Conservation (phyloP, 345 rosid species). For the Dimocarpus longan region DNA sequence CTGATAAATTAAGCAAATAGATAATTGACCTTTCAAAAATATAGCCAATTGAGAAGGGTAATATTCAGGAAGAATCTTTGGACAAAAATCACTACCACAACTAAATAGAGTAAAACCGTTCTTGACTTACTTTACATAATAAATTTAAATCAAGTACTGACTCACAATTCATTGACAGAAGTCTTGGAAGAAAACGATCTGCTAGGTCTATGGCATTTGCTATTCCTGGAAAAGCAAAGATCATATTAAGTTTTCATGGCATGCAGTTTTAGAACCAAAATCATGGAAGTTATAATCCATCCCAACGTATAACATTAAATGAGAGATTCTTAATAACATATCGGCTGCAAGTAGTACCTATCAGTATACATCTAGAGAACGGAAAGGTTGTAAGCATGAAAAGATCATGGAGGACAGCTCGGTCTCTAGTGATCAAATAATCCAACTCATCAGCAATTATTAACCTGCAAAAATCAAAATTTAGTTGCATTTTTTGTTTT, state of each 20-base stretch:
- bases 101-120: neutral
- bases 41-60: neutral
- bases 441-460: conserved; percentile 90
- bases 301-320: neutral
- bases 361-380: conserved; percentile 71
- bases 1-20: neutral
- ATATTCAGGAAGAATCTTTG: neutral
- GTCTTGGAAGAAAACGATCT: conserved; percentile 88
- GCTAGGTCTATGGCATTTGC: conserved; percentile 94
- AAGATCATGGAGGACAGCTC: conserved; percentile 87
- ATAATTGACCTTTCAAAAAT: neutral
- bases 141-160: conserved; percentile 3
- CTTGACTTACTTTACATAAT: neutral
- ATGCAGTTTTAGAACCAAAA: neutral
- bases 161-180: conserved; percentile 81
- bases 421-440: conserved; percentile 79
- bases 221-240: conserved; percentile 53
- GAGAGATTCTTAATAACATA: neutral
- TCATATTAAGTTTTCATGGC: neutral
- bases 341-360: conserved; percentile 51
- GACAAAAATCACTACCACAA: neutral
- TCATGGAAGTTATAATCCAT: neutral
- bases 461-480: conserved; percentile 46
- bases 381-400: conserved; percentile 92
- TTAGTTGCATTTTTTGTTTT: neutral